Evolutionary conservation across 2,329 filamentous ascomycete species (phyloP).

Genomic region (Ophiostoma australiae): DNA sequence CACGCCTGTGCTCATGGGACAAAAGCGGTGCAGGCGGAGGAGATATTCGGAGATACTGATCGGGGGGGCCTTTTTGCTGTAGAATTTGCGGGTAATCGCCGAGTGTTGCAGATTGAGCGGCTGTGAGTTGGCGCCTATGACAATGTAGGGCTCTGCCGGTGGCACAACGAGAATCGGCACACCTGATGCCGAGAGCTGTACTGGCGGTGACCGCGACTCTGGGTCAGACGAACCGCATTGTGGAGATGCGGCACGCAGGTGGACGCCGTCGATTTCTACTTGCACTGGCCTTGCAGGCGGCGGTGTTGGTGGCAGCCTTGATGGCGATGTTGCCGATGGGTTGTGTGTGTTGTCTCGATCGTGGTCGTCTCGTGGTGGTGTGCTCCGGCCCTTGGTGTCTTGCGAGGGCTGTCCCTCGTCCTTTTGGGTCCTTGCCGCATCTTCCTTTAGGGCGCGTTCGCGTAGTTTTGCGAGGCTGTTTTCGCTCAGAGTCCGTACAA

Average conservation of each 20-base stretch:
- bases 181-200: slow-evolving; percentile 30
- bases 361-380: slow-evolving; percentile 22
- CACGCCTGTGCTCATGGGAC: slow-evolving; percentile 88
- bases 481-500: slow-evolving; percentile 54
- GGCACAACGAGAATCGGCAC: slow-evolving; percentile 31
- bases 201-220: neutral
- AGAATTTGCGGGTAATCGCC: slow-evolving; percentile 87
- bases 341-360: slow-evolving; percentile 5
- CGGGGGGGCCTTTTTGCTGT: slow-evolving; percentile 78
- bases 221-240: neutral
- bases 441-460: slow-evolving; percentile 40
- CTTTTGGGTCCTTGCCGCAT: slow-evolving; percentile 15
- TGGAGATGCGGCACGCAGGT: slow-evolving; percentile 36
- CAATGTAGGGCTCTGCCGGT: slow-evolving; percentile 49
- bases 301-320: slow-evolving; percentile 26
- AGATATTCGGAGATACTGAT: slow-evolving; percentile 83
- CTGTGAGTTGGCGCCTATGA: slow-evolving; percentile 65
- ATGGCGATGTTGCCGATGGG: slow-evolving; percentile 1
- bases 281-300: slow-evolving; percentile 26
- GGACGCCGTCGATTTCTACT: slow-evolving; percentile 49
- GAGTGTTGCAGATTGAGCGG: slow-evolving; percentile 73
- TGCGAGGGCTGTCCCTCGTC: neutral
- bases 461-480: slow-evolving; percentile 47
- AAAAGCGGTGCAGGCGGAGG: slow-evolving; percentile 79
- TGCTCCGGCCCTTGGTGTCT: slow-evolving; percentile 15